Evolutionary conservation across 2,329 filamentous ascomycete genomes (phyloP).

Genomic region (Aspergillus tubingensis): DNA sequence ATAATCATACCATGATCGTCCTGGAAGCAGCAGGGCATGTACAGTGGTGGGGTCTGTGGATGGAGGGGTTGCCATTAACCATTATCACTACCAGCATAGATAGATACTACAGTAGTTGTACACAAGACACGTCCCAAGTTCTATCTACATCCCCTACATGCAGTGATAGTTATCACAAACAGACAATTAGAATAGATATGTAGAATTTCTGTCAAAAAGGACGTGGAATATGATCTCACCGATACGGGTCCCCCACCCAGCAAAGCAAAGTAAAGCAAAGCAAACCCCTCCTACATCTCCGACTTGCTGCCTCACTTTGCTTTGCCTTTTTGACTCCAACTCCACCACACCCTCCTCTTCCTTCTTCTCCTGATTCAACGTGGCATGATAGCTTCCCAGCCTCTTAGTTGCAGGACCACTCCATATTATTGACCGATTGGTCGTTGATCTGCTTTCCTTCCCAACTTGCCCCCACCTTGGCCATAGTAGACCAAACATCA

Average conservation of each 20-base stretch:
- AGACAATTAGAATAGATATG: too few species aligned
- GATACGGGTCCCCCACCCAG: too few species aligned
- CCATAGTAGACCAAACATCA: neutral
- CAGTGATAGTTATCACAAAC: too few species aligned
- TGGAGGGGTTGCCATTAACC: too few species aligned
- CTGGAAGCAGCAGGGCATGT: neutral
- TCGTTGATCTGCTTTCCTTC: neutral
- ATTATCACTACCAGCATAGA: too few species aligned
- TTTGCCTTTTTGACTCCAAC: neutral
- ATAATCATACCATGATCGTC: neutral
- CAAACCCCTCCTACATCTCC: neutral
- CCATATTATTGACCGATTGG: neutral
- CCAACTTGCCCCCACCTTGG: neutral
- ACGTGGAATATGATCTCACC: too few species aligned
- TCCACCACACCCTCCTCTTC: neutral
- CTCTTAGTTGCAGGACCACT: neutral
- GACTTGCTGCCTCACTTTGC: neutral
- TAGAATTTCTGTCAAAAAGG: too few species aligned
- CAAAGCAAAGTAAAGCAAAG: too few species aligned
- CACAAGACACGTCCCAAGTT: too few species aligned
- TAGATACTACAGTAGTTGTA: too few species aligned
- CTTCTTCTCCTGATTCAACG: neutral
- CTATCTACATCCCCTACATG: too few species aligned
- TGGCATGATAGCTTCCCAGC: neutral
- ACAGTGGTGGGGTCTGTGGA: too few species aligned